Evolutionary conservation across 306 rosid genomes (phyloP).

Genomic region (Vicia villosa): DNA sequence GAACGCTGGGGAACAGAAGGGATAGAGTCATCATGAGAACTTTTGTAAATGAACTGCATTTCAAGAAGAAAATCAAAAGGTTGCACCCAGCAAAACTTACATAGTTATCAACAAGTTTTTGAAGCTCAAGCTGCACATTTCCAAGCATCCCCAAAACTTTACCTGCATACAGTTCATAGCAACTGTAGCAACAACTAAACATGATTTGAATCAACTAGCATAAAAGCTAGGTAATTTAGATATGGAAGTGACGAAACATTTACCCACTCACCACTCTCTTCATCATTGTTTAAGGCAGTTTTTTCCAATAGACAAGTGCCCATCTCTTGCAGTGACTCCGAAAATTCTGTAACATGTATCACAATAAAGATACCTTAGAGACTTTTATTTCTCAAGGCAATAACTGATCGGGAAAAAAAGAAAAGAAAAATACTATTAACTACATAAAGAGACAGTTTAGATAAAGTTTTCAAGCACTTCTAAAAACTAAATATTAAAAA

Average conservation of each 20-base stretch:
- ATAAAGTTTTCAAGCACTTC: not conserved
- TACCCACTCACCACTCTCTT: conserved; percentile 63
- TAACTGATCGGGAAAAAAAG: conserved; percentile 7
- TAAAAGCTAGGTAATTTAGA: conserved; percentile 24
- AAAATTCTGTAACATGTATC: conserved; percentile 69
- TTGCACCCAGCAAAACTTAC: conserved; percentile 56
- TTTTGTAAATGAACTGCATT: conserved; percentile 17
- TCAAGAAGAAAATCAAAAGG: conserved; percentile 32
- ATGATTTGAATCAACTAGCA: conserved; percentile 40
- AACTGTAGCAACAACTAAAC: conserved; percentile 39
- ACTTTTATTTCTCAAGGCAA: conserved; percentile 17
- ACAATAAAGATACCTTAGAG: conserved; percentile 3
- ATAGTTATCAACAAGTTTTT: conserved; percentile 78
- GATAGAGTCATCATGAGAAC: conserved; percentile 37
- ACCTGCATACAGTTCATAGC: conserved; percentile 55
- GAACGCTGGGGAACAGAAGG: conserved; percentile 64
- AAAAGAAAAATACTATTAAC: not conserved
- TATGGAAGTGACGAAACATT: conserved; percentile 34
- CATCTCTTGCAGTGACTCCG: conserved; percentile 87
- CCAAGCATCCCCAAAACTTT: conserved; percentile 73
- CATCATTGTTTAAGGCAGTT: conserved; percentile 55
- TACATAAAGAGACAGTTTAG: not conserved
- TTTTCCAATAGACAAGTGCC: conserved; percentile 75
- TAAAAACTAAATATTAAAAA: not conserved
- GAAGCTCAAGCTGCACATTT: conserved; percentile 74